Percentiles rank a stretch among this genome's conserved stretches.
These are phyloP conservation scores for Sphaceloma murrayae DNA, from an alignment of 2,329 filamentous ascomycete species.

Conservation along the genomic window DNA sequence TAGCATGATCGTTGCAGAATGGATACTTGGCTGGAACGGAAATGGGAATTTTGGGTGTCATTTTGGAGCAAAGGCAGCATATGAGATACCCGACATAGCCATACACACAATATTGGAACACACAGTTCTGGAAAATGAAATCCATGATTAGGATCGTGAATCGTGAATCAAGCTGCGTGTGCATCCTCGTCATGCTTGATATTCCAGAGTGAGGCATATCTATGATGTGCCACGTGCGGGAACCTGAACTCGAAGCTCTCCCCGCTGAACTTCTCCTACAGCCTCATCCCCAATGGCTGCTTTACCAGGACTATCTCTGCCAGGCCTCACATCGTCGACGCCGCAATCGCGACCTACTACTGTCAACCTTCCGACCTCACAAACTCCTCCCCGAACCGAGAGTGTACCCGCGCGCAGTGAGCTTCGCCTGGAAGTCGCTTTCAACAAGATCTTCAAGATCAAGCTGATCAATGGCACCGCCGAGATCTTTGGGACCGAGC, in stretches of 20 bases:
- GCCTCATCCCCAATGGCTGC: slow-evolving; percentile 23
- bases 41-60: not conserved
- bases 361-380: slow-evolving; percentile 21
- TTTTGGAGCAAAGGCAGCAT: not conserved
- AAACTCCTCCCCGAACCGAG: slow-evolving; percentile 30
- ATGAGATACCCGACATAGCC: slow-evolving; percentile 5
- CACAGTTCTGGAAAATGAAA: not conserved
- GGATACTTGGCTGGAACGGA: not conserved
- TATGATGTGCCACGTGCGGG: too few relatives aligned
- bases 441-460: slow-evolving; percentile 30
- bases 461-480: slow-evolving; percentile 71
- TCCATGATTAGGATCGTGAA: too few relatives aligned
- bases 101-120: not conserved
- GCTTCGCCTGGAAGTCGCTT: slow-evolving; percentile 34
- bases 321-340: slow-evolving; percentile 26
- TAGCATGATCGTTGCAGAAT: slow-evolving; percentile 29
- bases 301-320: slow-evolving; percentile 40
- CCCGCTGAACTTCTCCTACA: not conserved
- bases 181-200: too few relatives aligned
- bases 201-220: too few relatives aligned
- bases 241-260: not conserved
- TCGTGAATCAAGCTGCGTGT: too few relatives aligned
- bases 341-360: slow-evolving; percentile 23
- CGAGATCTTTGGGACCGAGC: slow-evolving; percentile 90
- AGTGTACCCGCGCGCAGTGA: slow-evolving; percentile 38